These are phyloP conservation scores for Suillus sp. DNA, from an alignment of 768 basidiomycete species.

Conservation along the genomic window DNA sequence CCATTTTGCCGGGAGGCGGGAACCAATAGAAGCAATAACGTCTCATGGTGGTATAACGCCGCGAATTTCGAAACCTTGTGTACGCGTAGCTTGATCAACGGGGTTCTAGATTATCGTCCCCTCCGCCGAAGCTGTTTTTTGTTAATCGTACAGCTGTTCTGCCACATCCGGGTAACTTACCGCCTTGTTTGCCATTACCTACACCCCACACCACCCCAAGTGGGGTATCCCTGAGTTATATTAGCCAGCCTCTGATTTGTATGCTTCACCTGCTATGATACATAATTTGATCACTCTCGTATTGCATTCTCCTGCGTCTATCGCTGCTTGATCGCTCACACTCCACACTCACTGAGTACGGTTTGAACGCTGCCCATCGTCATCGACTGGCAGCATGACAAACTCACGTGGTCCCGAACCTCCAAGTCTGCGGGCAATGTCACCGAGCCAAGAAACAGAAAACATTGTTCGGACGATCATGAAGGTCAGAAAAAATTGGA, in stretches of 20 bases:
- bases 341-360: conserved; percentile 5
- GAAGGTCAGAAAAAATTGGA: conserved; percentile 72
- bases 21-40: conserved; percentile 16
- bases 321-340: conserved; percentile 12
- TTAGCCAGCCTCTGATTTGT: conserved; percentile 20
- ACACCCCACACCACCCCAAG: conserved; percentile 1
- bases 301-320: conserved; percentile 16
- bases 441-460: conserved; percentile 30
- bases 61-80: not conserved
- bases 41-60: not conserved
- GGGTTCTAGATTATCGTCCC: conserved; percentile 4
- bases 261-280: conserved; percentile 8
- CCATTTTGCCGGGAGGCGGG: conserved; percentile 14
- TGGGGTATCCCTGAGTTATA: conserved; percentile 21
- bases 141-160: conserved; percentile 11
- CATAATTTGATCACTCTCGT: conserved; percentile 9
- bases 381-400: not conserved
- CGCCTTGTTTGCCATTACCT: conserved; percentile 23
- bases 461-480: conserved; percentile 70
- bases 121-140: conserved; percentile 13
- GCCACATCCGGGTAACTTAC: conserved; percentile 24
- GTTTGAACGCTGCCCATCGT: not conserved
- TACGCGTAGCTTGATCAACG: conserved; percentile 1
- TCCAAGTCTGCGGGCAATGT: conserved; percentile 11
- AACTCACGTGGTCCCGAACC: not conserved